Evolutionary conservation across 2,329 filamentous ascomycete species (phyloP).

Genomic region (Fusarium sp.): DNA sequence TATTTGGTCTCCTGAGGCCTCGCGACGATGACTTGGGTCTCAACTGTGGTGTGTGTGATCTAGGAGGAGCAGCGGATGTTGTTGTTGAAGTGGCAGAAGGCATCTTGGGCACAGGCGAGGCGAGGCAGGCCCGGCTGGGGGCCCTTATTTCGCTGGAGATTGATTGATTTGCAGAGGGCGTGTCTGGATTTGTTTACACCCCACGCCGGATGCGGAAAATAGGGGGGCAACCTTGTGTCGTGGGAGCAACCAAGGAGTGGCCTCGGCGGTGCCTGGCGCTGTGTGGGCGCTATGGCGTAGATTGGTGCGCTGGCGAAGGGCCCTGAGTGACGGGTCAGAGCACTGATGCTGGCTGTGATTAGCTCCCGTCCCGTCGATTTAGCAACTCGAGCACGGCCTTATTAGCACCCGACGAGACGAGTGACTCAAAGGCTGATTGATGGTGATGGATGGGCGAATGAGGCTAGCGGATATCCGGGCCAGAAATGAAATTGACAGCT

Average conservation of each 20-base stretch:
- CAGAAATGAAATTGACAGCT: conserved; percentile 21
- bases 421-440: neutral
- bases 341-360: conserved; percentile 24
- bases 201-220: conserved; percentile 45
- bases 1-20: conserved; percentile 58
- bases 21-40: conserved; percentile 46
- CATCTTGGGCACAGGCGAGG: conserved; percentile 41
- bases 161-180: conserved; percentile 38
- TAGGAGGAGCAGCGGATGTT: conserved; percentile 34
- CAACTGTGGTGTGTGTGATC: conserved; percentile 34
- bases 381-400: conserved; percentile 21
- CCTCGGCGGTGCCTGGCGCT: neutral
- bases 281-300: conserved; percentile 1
- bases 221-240: conserved; percentile 40
- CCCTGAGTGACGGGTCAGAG: conserved; percentile 1
- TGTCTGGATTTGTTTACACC: conserved; percentile 48
- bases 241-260: conserved; percentile 31
- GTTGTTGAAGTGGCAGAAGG: conserved; percentile 42
- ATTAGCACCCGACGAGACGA: conserved; percentile 8
- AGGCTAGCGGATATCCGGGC: conserved; percentile 28
- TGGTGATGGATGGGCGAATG: conserved; percentile 1
- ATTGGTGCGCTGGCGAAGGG: neutral
- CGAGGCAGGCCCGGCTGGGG: conserved; percentile 28
- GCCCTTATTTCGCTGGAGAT: conserved; percentile 39
- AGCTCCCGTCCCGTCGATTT: conserved; percentile 36